Evolutionary conservation across 129 eudicot species (phyloP), one percentile per base, ranked within the genome.

Genomic region (Sambucus nigra): DNA sequence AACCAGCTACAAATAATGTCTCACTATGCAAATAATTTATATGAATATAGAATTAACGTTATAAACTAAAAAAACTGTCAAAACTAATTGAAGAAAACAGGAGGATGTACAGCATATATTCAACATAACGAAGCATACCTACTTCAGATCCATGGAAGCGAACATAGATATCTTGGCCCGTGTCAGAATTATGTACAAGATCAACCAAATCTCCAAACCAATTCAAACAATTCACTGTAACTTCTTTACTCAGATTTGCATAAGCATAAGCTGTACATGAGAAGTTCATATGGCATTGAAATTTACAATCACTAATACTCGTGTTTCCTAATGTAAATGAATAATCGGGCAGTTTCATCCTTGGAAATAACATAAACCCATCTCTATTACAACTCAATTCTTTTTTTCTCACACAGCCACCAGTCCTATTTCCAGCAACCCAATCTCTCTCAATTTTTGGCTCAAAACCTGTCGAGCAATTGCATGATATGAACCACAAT

Each of bases 231-330:
- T 26, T 57, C 57, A 26, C 57, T 32, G 38, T 29, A 40, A 24
- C 16, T 15, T 60, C 77, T 47, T 47, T 0, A 2, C 53, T 65
- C 22, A 46, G 49, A 47, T 72, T 72, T 21, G 61, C 64, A 65
- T 66, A 72, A 3, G 68, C 64, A 59, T 66, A 65, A 59, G 77
- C 72, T 45, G 70, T 53, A 53, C 77, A 72, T 7, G 69, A 72
- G 48, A 67, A 71, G 63, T 64, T 65, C 19, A 15, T 27, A 6
- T 23, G 38, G 72, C 77, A 71, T 38, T 53, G 44, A 1, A 3
- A 7, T 65, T 52, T 60, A 27, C 77, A 71, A 1, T 65, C 68
- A 6, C 13, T 45, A 52, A 59, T 51, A 59, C 57, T 65, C 50
- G 19, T 60, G 31, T 52, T 51, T 25, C 57, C 41, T 9, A 35